Conservation (phyloP, 306 rosid genomes). For the Hippophae rhamnoides region DNA sequence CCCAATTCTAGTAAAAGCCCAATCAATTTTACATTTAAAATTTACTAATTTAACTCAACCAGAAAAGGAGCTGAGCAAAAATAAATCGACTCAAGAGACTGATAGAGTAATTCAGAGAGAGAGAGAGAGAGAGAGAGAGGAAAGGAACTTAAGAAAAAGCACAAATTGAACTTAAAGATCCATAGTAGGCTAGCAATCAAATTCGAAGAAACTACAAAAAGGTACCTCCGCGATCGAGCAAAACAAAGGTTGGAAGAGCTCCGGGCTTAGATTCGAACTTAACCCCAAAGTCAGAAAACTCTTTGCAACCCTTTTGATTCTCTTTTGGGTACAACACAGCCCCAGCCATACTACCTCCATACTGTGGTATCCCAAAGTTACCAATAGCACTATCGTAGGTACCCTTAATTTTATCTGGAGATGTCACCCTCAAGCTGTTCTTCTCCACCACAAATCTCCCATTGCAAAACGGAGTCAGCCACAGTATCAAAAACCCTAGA, state of each 20-base stretch:
- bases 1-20: background rate
- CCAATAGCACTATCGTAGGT: conserved; percentile 88
- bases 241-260: conserved; percentile 78
- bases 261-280: conserved; percentile 66
- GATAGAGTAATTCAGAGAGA: conserved; percentile 1
- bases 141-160: too few species aligned
- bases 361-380: conserved; percentile 95
- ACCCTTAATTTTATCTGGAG: conserved; percentile 79
- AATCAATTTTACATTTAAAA: background rate
- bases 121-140: too few species aligned
- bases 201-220: conserved; percentile 2
- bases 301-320: conserved; percentile 78
- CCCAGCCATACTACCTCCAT: conserved; percentile 98
- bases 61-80: background rate
- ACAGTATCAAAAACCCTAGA: conserved; percentile 62
- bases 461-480: conserved; percentile 31
- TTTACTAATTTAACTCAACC: too few species aligned
- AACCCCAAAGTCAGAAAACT: conserved; percentile 60
- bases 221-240: conserved; percentile 95
- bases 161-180: background rate
- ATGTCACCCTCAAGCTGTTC: conserved; percentile 85
- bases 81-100: conserved; percentile 5
- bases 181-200: conserved; percentile 4
- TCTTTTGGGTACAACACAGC: conserved; percentile 71
- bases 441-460: conserved; percentile 94